phyloP scores from a whole-genome alignment of 768 basidiomycete species.

The Collybia sordida region DNA sequence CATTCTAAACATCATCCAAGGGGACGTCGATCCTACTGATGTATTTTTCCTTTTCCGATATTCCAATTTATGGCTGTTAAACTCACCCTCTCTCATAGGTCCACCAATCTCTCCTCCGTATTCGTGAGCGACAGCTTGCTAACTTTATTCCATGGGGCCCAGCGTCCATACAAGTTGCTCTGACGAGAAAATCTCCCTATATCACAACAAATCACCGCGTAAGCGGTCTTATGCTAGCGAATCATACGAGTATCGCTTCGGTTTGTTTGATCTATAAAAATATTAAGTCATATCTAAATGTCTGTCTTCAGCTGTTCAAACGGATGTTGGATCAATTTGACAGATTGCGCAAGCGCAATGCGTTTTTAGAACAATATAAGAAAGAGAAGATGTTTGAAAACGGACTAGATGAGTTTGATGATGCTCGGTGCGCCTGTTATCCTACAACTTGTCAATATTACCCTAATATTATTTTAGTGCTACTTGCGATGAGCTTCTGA shows the following conservation, averaged over 20 bases:
- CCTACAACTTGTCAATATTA: neutral
- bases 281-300: constrained; percentile 2
- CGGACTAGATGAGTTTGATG: constrained; percentile 93
- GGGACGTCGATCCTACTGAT: constrained; percentile 97
- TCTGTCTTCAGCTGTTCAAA: constrained; percentile 74
- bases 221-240: constrained; percentile 97
- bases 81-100: constrained; percentile 50
- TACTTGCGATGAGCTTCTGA: constrained; percentile 82
- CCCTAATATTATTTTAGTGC: constrained; percentile 45
- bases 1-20: constrained; percentile 97
- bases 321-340: constrained; percentile 97
- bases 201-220: constrained; percentile 88
- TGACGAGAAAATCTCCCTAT: constrained; percentile 90
- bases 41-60: constrained; percentile 40
- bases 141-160: constrained; percentile 99
- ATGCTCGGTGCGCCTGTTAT: constrained; percentile 68
- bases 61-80: neutral
- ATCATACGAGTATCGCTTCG: constrained; percentile 98
- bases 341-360: constrained; percentile 80
- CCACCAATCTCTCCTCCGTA: constrained; percentile 94
- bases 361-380: constrained; percentile 97
- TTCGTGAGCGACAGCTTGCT: constrained; percentile 93
- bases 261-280: constrained; percentile 42
- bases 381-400: constrained; percentile 95
- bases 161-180: constrained; percentile 94